Percentiles rank a stretch among this genome's conserved stretches.
These are phyloP conservation scores for Musa beccarii DNA, from an alignment of 176 grass and related monocot genomes.

Conservation along the genomic window DNA sequence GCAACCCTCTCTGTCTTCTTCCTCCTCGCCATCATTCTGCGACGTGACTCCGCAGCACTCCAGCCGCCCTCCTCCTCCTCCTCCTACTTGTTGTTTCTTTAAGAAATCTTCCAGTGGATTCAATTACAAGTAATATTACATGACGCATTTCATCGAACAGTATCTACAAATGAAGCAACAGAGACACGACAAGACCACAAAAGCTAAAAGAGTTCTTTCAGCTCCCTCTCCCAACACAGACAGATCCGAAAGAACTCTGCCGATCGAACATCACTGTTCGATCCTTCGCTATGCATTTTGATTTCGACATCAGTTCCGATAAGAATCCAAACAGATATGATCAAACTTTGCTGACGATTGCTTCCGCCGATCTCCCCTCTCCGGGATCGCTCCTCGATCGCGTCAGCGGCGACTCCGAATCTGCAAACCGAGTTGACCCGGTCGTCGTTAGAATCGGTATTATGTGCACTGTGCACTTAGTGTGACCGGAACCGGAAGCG, in stretches of 20 bases:
- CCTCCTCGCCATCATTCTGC: not conserved
- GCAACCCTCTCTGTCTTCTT: not conserved
- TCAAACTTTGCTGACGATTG: not conserved
- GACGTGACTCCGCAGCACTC: not conserved
- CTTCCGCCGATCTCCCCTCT: slow-evolving; percentile 3
- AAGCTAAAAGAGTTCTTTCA: not conserved
- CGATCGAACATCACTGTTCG: not conserved
- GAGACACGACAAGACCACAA: not conserved
- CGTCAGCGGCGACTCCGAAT: slow-evolving; percentile 4
- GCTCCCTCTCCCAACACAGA: not conserved
- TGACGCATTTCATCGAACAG: too few relatives aligned
- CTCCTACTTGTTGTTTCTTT: not conserved
- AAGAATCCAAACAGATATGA: not conserved
- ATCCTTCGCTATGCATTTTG: not conserved
- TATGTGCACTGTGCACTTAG: too few relatives aligned
- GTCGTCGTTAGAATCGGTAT: not conserved
- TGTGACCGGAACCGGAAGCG: not conserved
- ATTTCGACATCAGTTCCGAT: slow-evolving; percentile 4
- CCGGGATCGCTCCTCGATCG: slow-evolving; percentile 16
- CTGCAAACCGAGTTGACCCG: not conserved
- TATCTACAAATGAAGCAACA: too few relatives aligned
- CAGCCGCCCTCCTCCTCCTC: too few relatives aligned
- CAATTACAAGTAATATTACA: not conserved
- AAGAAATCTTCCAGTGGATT: not conserved
- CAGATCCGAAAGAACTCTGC: not conserved